Conservation (phyloP, 1,284 basidiomycete genomes). For the Pseudozyma sp. region DNA sequence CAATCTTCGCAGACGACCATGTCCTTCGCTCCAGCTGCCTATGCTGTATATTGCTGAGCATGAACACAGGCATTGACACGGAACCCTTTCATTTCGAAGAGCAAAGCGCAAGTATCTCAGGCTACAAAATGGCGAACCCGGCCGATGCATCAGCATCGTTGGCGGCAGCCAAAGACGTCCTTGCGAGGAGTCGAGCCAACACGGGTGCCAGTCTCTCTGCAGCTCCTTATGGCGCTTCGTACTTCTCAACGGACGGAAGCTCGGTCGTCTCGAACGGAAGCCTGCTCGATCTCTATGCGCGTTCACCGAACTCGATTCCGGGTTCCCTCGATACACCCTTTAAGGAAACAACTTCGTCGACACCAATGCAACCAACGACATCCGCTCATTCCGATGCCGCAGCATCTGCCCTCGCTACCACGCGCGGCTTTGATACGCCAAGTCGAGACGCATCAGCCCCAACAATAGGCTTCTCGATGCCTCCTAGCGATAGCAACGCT, state of each 20-base stretch:
- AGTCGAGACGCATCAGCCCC: constrained; percentile 1
- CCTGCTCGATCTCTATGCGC: constrained; percentile 49
- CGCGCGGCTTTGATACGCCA: constrained; percentile 28
- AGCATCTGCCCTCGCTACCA: constrained; percentile 9
- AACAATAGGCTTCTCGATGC: constrained; percentile 13
- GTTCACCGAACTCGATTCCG: constrained; percentile 27
- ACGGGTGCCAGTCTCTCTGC: constrained; percentile 34
- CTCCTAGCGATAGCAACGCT: constrained; percentile 39
- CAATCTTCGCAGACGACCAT: too few relatives aligned
- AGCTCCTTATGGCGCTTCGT: constrained; percentile 25
- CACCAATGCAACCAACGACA: not conserved
- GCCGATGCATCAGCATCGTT: constrained; percentile 2
- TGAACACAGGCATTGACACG: too few relatives aligned
- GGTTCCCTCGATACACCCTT: constrained; percentile 11
- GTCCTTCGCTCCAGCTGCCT: too few relatives aligned
- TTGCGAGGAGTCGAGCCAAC: constrained; percentile 28
- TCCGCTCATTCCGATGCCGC: constrained; percentile 9
- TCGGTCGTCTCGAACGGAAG: constrained; percentile 46
- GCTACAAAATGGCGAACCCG: constrained; percentile 21
- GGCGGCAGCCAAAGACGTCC: constrained; percentile 14
- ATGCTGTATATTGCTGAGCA: too few relatives aligned
- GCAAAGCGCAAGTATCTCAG: too few relatives aligned
- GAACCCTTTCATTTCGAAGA: too few relatives aligned
- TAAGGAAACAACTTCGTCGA: constrained; percentile 1
- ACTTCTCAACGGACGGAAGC: constrained; percentile 28